A percentile compares a stretch with the other conserved stretches of the same genome.
Conservation (phyloP, 2,329 filamentous ascomycete species). For the Parafenestella ontariensis region DNA sequence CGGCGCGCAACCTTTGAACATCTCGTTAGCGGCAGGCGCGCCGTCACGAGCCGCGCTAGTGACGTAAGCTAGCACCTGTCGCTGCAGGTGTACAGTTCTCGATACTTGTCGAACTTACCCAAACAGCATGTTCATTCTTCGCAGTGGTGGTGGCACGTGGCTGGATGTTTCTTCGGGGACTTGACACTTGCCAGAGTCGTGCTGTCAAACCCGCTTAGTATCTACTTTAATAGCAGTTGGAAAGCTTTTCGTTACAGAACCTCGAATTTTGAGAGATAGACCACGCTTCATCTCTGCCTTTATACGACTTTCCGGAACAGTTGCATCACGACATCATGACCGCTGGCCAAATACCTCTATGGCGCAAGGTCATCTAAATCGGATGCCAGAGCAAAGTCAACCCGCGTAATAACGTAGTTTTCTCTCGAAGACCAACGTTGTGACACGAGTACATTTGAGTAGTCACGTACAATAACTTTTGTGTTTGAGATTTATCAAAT, state of each 20-base stretch:
- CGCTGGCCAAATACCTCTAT: constrained; percentile 17
- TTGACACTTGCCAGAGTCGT: no score
- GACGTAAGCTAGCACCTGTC: constrained; percentile 6
- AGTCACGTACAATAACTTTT: not conserved
- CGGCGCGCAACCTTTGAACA: constrained; percentile 15
- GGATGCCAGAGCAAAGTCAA: constrained; percentile 30
- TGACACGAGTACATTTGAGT: constrained; percentile 10
- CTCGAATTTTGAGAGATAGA: not conserved
- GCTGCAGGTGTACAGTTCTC: not conserved
- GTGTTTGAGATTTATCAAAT: not conserved
- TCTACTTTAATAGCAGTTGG: no score
- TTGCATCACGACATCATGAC: constrained; percentile 37
- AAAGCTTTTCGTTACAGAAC: no score
- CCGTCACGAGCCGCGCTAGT: constrained; percentile 23
- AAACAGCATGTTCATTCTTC: no score
- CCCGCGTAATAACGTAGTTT: constrained; percentile 1
- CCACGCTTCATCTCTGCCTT: not conserved
- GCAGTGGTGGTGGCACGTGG: no score
- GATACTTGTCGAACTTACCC: not conserved
- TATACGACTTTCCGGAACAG: not conserved
- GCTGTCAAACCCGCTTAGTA: no score
- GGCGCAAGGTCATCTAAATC: constrained; percentile 33
- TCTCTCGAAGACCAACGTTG: constrained; percentile 9
- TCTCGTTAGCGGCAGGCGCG: constrained; percentile 17
- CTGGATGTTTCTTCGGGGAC: no score